Conservation (phyloP, 805 yeast species). For the Saturnispora gosingensis region DNA sequence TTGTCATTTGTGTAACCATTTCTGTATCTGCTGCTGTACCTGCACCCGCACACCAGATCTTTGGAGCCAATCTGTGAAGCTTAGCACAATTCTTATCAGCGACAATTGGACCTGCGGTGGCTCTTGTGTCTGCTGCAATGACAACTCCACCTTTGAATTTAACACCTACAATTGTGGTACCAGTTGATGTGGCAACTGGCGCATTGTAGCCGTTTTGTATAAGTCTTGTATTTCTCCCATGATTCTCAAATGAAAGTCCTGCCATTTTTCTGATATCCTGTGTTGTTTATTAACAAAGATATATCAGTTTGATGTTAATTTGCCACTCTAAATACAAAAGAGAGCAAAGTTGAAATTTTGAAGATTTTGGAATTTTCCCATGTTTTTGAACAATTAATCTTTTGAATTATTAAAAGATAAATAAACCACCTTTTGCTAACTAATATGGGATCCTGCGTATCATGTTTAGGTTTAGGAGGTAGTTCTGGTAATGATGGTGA, state of each 20-base stretch:
- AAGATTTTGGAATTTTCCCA: background rate
- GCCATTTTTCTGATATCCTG: conserved; percentile 41
- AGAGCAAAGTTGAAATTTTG: background rate
- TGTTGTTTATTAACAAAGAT: background rate
- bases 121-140: conserved; percentile 98
- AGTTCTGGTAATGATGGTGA: conserved; percentile 7
- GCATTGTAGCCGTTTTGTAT: conserved; percentile 57
- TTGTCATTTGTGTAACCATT: conserved; percentile 89
- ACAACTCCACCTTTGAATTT: conserved; percentile 90
- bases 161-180: conserved; percentile 98
- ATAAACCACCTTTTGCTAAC: background rate
- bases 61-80: conserved; percentile 80
- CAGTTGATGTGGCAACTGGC: conserved; percentile 93
- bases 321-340: conserved; percentile 6
- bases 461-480: conserved; percentile 20
- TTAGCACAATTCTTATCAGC: conserved; percentile 98
- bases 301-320: background rate
- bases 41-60: conserved; percentile 99
- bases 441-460: conserved; percentile 28
- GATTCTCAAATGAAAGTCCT: conserved; percentile 89
- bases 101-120: conserved; percentile 91
- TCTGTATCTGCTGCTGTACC: conserved; percentile 99
- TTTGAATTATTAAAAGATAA: background rate
- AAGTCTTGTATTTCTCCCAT: conserved; percentile 75
- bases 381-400: background rate